Conservation (phyloP, 2,329 filamentous ascomycete genomes). For the Epichloe coenophiala region DNA sequence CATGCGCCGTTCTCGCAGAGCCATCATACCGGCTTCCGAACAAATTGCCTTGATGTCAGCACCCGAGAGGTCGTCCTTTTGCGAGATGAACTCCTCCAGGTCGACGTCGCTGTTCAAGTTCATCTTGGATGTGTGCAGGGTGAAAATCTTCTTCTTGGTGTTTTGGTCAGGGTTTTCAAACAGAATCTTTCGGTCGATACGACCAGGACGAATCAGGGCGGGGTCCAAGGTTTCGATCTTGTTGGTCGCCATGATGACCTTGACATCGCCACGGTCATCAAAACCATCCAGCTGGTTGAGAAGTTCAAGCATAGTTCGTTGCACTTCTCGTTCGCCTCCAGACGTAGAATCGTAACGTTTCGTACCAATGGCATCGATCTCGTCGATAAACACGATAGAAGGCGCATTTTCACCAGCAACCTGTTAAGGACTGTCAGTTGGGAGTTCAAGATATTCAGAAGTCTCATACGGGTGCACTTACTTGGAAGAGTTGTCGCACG, state of each 20-base stretch:
- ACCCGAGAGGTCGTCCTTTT: conserved; percentile 94
- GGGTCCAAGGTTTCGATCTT: conserved; percentile 98
- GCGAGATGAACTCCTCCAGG: conserved; percentile 92
- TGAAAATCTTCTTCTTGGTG: conserved; percentile 96
- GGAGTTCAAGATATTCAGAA: neutral
- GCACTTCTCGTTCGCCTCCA: conserved; percentile 91
- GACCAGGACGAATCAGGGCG: conserved; percentile 86
- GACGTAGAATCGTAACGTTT: conserved; percentile 98
- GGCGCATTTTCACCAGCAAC: conserved; percentile 93
- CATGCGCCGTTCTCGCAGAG: conserved; percentile 89
- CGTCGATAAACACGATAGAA: conserved; percentile 97
- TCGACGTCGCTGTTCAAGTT: conserved; percentile 93
- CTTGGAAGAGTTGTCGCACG: conserved; percentile 89
- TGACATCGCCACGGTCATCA: conserved; percentile 96
- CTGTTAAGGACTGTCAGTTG: conserved; percentile 22
- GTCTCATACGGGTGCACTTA: conserved; percentile 19
- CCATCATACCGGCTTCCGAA: conserved; percentile 90
- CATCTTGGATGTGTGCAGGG: conserved; percentile 97
- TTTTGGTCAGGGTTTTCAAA: conserved; percentile 64
- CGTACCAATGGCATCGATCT: conserved; percentile 97
- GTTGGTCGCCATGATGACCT: conserved; percentile 99
- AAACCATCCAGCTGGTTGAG: conserved; percentile 98
- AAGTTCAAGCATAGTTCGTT: conserved; percentile 95
- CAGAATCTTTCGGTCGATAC: conserved; percentile 94
- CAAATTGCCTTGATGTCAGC: conserved; percentile 99